phyloP scores from a whole-genome alignment of 2,329 filamentous ascomycete species.

The Neocucurbitaria cava region DNA sequence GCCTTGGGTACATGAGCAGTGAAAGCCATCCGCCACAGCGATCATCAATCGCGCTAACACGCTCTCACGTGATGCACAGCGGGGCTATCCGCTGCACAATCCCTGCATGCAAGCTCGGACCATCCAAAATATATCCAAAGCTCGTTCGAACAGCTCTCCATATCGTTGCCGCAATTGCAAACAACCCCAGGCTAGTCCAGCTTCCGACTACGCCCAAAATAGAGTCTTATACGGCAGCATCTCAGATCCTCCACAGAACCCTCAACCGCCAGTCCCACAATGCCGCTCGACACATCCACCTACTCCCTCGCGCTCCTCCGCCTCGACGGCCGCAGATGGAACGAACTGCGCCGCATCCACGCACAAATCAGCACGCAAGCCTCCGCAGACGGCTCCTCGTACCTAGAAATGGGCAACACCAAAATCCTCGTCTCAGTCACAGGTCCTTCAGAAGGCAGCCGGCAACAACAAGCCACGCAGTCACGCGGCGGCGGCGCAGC shows the following conservation, averaged over 20 bases:
- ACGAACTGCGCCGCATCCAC: constrained; percentile 88
- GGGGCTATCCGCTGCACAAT: constrained; percentile 21
- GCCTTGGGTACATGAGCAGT: not conserved
- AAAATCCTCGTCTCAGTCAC: constrained; percentile 93
- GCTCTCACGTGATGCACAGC: constrained; percentile 36
- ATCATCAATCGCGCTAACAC: constrained; percentile 24
- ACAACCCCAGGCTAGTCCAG: not conserved
- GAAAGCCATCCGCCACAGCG: not conserved
- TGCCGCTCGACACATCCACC: constrained; percentile 94
- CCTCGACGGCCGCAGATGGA: constrained; percentile 85
- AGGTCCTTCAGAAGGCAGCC: constrained; percentile 80
- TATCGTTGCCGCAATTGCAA: constrained; percentile 1
- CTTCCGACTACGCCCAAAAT: too few species aligned
- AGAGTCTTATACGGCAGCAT: too few species aligned
- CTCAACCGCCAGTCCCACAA: constrained; percentile 47
- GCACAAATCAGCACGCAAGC: constrained; percentile 92
- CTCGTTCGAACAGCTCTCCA: constrained; percentile 5
- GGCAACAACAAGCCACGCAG: too few species aligned
- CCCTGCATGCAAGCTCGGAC: constrained; percentile 20
- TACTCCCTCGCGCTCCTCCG: constrained; percentile 81
- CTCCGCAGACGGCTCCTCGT: constrained; percentile 89
- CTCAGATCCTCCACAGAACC: too few species aligned
- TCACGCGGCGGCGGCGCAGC: constrained; percentile 55
- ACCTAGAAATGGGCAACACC: constrained; percentile 97
- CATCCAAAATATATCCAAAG: constrained; percentile 14